phyloP scores from a whole-genome alignment of 106 monocot genomes.

The Apostasia ramifera region DNA sequence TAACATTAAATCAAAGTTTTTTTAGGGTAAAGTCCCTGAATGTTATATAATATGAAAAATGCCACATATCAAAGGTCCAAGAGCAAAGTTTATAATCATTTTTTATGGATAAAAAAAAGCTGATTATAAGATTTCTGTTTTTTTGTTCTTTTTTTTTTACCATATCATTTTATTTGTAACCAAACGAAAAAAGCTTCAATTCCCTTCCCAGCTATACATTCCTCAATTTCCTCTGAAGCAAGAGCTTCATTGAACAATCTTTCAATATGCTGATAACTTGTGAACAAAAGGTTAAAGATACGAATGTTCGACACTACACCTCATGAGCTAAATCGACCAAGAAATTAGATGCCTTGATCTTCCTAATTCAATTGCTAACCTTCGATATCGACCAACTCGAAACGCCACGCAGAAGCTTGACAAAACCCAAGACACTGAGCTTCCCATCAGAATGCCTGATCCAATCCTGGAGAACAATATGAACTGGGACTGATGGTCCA shows the following conservation, averaged over 20 bases:
- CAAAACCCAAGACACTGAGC: conserved; percentile 91
- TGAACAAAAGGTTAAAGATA: neutral
- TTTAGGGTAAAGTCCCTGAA: too few relatives aligned
- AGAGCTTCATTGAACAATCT: neutral
- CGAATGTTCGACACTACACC: neutral
- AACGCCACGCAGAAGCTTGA: conserved; percentile 82
- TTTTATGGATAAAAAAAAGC: too few relatives aligned
- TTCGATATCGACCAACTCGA: conserved; percentile 60
- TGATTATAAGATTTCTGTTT: too few relatives aligned
- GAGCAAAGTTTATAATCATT: too few relatives aligned
- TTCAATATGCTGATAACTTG: neutral
- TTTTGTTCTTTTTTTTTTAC: too few relatives aligned
- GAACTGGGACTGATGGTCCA: conserved; percentile 75
- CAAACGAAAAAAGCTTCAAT: neutral
- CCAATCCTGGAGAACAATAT: conserved; percentile 97
- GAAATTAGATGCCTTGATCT: neutral
- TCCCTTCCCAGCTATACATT: neutral
- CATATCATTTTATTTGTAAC: too few relatives aligned
- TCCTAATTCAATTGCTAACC: conserved; percentile 20
- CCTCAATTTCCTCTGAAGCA: neutral
- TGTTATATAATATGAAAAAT: too few relatives aligned
- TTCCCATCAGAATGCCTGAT: conserved; percentile 93
- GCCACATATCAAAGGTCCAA: too few relatives aligned
- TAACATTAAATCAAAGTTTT: too few relatives aligned
- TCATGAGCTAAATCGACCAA: neutral